These are phyloP conservation scores for Diaporthe velutina DNA, from an alignment of 2,329 filamentous ascomycete genomes.

Conservation along the genomic window DNA sequence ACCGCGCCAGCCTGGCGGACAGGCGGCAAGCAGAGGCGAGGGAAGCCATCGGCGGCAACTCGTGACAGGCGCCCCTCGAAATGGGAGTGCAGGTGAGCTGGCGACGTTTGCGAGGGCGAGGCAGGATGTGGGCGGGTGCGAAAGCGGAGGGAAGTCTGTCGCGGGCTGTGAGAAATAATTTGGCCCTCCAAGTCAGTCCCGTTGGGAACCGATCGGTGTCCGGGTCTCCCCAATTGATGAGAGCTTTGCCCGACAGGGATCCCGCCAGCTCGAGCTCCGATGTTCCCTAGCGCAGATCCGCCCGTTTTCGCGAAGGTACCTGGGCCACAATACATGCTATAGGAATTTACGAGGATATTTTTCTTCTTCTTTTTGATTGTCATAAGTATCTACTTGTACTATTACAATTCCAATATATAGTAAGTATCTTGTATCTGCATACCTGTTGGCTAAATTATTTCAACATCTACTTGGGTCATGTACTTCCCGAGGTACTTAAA, in stretches of 20 bases:
- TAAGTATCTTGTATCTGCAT: neutral
- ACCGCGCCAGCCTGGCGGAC: conserved; percentile 70
- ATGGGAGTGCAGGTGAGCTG: conserved; percentile 32
- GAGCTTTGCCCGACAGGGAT: conserved; percentile 34
- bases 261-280: conserved; percentile 9
- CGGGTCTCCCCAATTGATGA: conserved; percentile 37
- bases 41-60: conserved; percentile 70
- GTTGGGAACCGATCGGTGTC: conserved; percentile 38
- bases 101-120: conserved; percentile 46
- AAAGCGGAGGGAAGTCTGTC: conserved; percentile 14
- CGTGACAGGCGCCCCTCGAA: conserved; percentile 26
- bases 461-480: neutral
- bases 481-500: neutral
- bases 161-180: conserved; percentile 37
- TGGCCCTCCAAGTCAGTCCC: conserved; percentile 32
- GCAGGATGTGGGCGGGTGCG: conserved; percentile 3
- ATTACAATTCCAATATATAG: neutral
- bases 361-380: neutral
- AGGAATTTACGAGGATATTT: neutral
- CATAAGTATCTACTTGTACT: too few species aligned
- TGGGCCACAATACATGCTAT: neutral
- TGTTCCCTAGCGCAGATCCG: neutral
- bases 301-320: neutral
- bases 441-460: neutral
- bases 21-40: conserved; percentile 74